Base-by-base conservation (phyloP, 768 basidiomycete species). In the Phylloporus sp. region DNA sequence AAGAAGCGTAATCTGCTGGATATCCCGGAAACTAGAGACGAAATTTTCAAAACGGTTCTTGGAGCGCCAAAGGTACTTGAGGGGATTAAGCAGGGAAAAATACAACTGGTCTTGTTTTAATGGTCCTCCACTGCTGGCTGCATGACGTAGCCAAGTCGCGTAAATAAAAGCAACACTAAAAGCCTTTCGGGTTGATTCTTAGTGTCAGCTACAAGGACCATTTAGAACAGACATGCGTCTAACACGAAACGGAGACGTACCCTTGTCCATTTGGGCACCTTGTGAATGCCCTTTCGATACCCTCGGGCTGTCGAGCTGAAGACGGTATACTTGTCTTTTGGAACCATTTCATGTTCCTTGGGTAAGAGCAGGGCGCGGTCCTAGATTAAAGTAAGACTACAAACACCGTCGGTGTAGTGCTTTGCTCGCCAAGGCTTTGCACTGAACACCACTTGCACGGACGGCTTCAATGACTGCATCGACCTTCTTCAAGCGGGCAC, bases 211-310 rank as follows among this genome's bases (percentile, higher is more conserved):
- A 63, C 22, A 52, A 49, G 26, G 26, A 39, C 27, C 53, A 56
- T 18, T 56, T 55, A 39, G 59, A 42, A 39, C 35, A 26, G 15
- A 40, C 29, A 4, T n/a, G n/a, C 45, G 47, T 36, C 18, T 43
- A 41, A 12, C 10, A 29, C 28, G 50, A 39, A 31, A 20, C 22
- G 23, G 5, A 28, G 24, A 73, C 87, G 53, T 58, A 95, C 94
- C 70, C 91, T 79, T 45, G 95, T 97, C 83, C 87, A 97, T 65
- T 97, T 95, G n/a, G 95, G 95, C 24, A 95, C 89, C 64, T 95
- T 95, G 73, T 98, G 95, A 44, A 97, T 92, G 23, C 91, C 89
- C 63, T 97, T 97, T 39, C 95, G 76, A 70, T 95, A 99, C 6
- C 90, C 88, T 52, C 70, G 76, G 1, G 74, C 73, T 35, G 80